These are phyloP conservation scores for Maudiozyma pseudohumilis DNA, from an alignment of 805 yeast species.

Conservation along the genomic window DNA sequence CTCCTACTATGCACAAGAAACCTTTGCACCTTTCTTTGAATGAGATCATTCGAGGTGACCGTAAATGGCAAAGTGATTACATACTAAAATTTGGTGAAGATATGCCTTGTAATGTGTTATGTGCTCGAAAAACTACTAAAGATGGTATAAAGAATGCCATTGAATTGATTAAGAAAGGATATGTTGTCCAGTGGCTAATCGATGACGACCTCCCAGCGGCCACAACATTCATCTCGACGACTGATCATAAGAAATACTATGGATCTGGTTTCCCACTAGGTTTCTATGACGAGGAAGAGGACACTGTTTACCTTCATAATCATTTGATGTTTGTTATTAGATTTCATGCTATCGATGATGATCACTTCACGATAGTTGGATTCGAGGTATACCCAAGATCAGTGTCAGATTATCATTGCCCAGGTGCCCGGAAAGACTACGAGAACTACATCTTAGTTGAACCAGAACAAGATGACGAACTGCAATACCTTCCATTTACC, in stretches of 20 bases:
- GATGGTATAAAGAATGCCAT: slow-evolving; percentile 46
- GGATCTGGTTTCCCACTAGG: slow-evolving; percentile 86
- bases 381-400: slow-evolving; percentile 85
- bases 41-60: slow-evolving; percentile 71
- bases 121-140: slow-evolving; percentile 53
- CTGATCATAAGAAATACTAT: slow-evolving; percentile 55
- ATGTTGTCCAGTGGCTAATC: slow-evolving; percentile 73
- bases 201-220: slow-evolving; percentile 79
- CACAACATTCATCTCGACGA: slow-evolving; percentile 60
- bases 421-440: slow-evolving; percentile 58
- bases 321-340: slow-evolving; percentile 76
- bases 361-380: slow-evolving; percentile 61
- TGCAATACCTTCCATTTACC: slow-evolving; percentile 57
- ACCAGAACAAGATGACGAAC: slow-evolving; percentile 28
- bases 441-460: slow-evolving; percentile 45
- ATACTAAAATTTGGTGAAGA: slow-evolving; percentile 55
- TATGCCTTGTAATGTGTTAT: slow-evolving; percentile 52
- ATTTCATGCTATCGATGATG: slow-evolving; percentile 44
- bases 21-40: slow-evolving; percentile 63
- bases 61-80: slow-evolving; percentile 68
- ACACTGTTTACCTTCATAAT: slow-evolving; percentile 57
- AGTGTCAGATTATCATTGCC: slow-evolving; percentile 57
- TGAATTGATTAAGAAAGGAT: slow-evolving; percentile 54
- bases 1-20: slow-evolving; percentile 43
- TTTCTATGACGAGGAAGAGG: slow-evolving; percentile 40